Percentiles rank a stretch among this genome's conserved stretches.
Evolutionary conservation across 345 rosid genomes (phyloP).

Genomic region (Hypericum perforatum): DNA sequence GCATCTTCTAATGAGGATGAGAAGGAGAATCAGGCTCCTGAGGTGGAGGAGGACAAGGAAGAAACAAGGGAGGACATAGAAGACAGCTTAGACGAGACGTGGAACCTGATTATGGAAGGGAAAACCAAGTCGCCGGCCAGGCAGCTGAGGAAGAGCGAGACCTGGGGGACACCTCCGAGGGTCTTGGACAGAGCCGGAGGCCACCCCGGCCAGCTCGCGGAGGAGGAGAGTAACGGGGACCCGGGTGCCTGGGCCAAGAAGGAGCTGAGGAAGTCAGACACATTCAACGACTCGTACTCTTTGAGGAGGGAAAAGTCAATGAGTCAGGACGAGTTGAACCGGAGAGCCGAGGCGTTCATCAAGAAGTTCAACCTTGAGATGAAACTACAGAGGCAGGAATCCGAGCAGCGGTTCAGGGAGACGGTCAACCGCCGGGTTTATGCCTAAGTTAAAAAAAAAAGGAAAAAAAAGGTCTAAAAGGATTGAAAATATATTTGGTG

Average conservation of each 20-base stretch:
- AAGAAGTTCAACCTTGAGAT: conserved; percentile 29
- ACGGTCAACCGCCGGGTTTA: conserved; percentile 13
- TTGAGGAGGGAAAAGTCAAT: conserved; percentile 27
- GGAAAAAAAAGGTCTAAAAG: too few species aligned
- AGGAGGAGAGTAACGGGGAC: background rate
- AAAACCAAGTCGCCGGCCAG: conserved; percentile 7
- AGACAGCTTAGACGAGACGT: conserved; percentile 32
- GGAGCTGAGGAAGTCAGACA: conserved; percentile 28
- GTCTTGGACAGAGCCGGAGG: background rate
- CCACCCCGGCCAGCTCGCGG: background rate
- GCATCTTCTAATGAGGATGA: background rate
- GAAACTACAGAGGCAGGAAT: conserved; percentile 37
- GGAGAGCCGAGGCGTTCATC: conserved; percentile 38
- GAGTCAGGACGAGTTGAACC: conserved; percentile 38
- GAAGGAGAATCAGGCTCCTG: background rate
- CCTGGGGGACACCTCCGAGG: conserved; percentile 29
- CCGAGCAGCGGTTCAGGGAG: conserved; percentile 23
- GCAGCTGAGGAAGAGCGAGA: conserved; percentile 32
- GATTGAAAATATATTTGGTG: too few species aligned
- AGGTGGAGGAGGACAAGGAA: conserved; percentile 9
- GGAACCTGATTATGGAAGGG: conserved; percentile 39
- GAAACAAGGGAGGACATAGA: conserved; percentile 12
- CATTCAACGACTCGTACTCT: conserved; percentile 25
- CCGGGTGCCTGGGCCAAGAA: conserved; percentile 14
- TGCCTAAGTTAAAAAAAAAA: too few species aligned